These are phyloP conservation scores for Dactylonectria estremocensis DNA, from an alignment of 2,329 filamentous ascomycete species.

Conservation along the genomic window DNA sequence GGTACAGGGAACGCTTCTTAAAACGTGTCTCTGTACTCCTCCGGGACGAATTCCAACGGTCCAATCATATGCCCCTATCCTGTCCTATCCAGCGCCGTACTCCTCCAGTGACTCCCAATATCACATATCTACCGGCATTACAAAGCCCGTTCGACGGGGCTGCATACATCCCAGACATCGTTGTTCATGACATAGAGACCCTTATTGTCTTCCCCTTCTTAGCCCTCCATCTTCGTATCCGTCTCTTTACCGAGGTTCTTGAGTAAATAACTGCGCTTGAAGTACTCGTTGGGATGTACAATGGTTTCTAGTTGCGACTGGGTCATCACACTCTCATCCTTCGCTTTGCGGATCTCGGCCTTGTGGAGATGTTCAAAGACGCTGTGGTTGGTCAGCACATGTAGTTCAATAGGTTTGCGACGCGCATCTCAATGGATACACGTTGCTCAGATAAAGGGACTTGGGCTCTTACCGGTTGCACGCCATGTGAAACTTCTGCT, in stretches of 20 bases:
- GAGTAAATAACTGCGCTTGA: slow-evolving; percentile 92
- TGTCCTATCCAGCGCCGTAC: slow-evolving; percentile 16
- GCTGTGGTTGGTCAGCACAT: slow-evolving; percentile 54
- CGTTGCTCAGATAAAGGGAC: not conserved
- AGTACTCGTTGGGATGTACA: slow-evolving; percentile 97
- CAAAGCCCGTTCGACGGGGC: slow-evolving; percentile 7
- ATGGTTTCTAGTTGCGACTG: slow-evolving; percentile 91
- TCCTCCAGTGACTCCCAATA: slow-evolving; percentile 6
- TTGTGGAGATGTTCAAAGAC: slow-evolving; percentile 94
- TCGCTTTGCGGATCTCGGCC: slow-evolving; percentile 81
- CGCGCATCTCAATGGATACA: too few species aligned
- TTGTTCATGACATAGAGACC: slow-evolving; percentile 13
- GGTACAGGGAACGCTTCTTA: not conserved
- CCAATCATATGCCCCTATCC: not conserved
- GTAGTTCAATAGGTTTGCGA: not conserved
- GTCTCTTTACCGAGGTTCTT: slow-evolving; percentile 79
- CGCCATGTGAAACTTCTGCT: slow-evolving; percentile 92
- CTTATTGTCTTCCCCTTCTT: slow-evolving; percentile 34
- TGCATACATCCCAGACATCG: slow-evolving; percentile 33
- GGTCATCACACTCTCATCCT: slow-evolving; percentile 80
- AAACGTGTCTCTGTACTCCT: not conserved
- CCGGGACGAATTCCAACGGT: not conserved
- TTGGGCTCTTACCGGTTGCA: slow-evolving; percentile 81
- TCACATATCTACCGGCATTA: not conserved
- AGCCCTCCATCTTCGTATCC: slow-evolving; percentile 72